Conservation (phyloP, 441 rosid genomes). For the Corymbia calophylla region DNA sequence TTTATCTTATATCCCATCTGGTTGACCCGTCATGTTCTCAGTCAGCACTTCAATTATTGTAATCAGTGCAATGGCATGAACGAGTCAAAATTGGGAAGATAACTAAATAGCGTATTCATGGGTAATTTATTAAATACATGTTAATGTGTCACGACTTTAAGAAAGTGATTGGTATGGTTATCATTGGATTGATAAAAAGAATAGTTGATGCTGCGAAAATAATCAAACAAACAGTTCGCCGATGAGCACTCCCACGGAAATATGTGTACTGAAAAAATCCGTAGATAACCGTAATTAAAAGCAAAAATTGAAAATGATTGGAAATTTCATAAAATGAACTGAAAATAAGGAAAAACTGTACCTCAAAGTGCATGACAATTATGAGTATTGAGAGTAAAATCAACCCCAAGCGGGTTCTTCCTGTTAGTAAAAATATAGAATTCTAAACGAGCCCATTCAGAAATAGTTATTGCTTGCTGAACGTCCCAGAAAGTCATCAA, state of each 20-base stretch:
- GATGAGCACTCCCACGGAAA: background rate
- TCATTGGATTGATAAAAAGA: background rate
- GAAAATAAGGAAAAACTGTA: background rate
- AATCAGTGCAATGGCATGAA: background rate
- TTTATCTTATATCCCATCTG: background rate
- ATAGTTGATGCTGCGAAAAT: background rate
- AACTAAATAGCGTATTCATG: background rate
- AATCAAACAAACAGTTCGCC: fast-evolving
- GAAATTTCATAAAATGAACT: background rate
- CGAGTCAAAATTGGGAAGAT: background rate
- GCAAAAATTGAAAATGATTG: background rate
- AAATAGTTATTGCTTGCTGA: background rate
- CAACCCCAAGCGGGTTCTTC: background rate
- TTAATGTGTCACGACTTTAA: background rate
- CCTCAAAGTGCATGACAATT: background rate
- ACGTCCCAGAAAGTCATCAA: background rate
- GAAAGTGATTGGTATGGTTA: background rate
- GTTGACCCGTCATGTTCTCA: background rate
- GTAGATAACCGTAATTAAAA: background rate
- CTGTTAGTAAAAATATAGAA: background rate
- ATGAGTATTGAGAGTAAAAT: background rate
- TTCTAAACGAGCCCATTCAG: background rate
- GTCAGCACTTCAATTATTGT: background rate
- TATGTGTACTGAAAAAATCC: background rate
- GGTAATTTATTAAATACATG: background rate